Evolutionary conservation across 179 eudicot genomes (phyloP).

Genomic region (Gypsophila paniculata): DNA sequence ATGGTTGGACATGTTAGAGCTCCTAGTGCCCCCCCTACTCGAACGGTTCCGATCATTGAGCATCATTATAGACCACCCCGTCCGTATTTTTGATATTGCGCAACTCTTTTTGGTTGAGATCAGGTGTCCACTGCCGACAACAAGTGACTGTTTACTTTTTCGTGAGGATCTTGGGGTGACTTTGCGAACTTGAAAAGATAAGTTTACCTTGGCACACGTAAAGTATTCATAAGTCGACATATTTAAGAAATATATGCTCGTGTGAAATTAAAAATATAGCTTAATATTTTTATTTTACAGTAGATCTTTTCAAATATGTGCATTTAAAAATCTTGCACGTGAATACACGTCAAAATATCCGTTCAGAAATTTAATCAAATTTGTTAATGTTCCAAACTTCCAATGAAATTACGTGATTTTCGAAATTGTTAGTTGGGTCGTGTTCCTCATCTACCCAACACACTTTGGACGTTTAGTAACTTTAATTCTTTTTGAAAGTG

Average conservation of each 20-base stretch:
- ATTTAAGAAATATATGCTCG: no score
- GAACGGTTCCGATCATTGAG: slow-evolving; percentile 60
- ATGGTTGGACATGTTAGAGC: slow-evolving; percentile 95
- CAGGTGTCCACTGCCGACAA: no score
- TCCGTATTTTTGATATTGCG: slow-evolving; percentile 24
- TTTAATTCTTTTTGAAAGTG: slow-evolving; percentile 22
- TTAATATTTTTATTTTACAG: no score
- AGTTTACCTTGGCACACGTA: no score
- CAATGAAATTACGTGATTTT: background rate
- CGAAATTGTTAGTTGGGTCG: background rate
- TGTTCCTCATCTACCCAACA: background rate
- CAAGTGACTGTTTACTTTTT: no score
- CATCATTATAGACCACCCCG: slow-evolving; percentile 44
- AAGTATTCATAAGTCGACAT: no score
- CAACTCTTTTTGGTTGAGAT: background rate
- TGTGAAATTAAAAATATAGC: no score
- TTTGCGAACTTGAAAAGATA: no score
- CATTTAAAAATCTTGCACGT: no score
- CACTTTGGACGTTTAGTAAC: background rate
- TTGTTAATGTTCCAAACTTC: background rate
- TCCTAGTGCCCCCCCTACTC: slow-evolving; percentile 46
- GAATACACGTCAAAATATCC: no score
- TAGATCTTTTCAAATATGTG: no score
- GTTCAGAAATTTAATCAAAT: background rate
- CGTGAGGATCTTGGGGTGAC: no score